Base-by-base conservation (phyloP, 768 basidiomycete species). In the Agaricus subrufescens region DNA sequence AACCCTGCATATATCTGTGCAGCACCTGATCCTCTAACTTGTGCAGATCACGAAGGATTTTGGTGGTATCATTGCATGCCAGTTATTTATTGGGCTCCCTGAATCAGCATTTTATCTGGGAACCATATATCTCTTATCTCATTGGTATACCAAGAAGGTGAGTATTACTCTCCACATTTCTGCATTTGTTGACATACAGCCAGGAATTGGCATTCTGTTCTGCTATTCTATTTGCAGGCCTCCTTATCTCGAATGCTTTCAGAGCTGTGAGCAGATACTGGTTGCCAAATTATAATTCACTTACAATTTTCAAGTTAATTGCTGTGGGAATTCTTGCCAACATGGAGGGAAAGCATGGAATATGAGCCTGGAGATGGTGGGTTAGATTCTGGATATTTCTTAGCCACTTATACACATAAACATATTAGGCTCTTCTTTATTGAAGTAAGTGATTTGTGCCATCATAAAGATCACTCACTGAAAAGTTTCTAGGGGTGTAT, bases 61-160 rank as follows among this genome's bases (percentile, higher is more conserved):
- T 57, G 61, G 69, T 23, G 82, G 81, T 0, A 77, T 85, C 25
- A 47, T 84, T 7, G 69, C 73, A 15, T 82, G 80, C 54, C 75
- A 84, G 9, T 58, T 85, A 12, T 83, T 81, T 62, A 77, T 85
- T 37, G 84, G 85, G 3, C 58, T 86, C 4, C 82, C 83, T 1
- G 85, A 85, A 62, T 78, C 83, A 15, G 82, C 82, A 2, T 85
- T 85, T 59, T 84, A 82, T 65, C 84, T 84, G 1, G 84, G 84
- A 3, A 66, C 73, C 7, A 60, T 71, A 3, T 73, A 72, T 57
- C 65, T 74, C 2, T 65, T 79, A 7, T 77, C 77, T 29, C 69
- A 76, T 14, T 81, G 77, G 78, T 79, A 81, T 55, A 80, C 79
- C 2, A 76, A 69, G 58, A 77, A 85, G 77, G 84, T 70, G 12